These are phyloP conservation scores for Botryotinia narcissicola DNA, from an alignment of 2,329 filamentous ascomycete genomes.

Conservation along the genomic window DNA sequence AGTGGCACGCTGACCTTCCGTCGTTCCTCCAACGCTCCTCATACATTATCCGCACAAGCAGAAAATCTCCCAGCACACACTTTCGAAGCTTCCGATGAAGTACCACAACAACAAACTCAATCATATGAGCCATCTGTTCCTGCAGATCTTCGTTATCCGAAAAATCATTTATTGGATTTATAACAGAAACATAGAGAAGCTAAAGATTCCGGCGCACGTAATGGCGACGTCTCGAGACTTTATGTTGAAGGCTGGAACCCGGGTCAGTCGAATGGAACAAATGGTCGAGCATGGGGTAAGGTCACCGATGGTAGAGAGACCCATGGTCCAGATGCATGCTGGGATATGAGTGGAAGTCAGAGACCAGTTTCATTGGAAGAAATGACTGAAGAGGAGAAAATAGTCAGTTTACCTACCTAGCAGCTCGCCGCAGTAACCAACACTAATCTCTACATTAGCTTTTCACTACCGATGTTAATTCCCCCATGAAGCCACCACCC, in stretches of 20 bases:
- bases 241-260: conserved; percentile 80
- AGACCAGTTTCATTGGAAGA: conserved; percentile 71
- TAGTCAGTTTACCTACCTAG: conserved; percentile 45
- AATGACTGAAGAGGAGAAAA: conserved; percentile 62
- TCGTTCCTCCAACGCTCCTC: conserved; percentile 58
- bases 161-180: conserved; percentile 67
- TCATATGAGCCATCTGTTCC: conserved; percentile 41
- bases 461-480: conserved; percentile 87
- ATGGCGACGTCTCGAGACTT: conserved; percentile 62
- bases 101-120: conserved; percentile 41
- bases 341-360: conserved; percentile 71
- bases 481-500: conserved; percentile 80
- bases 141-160: conserved; percentile 39
- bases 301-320: conserved; percentile 71
- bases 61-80: conserved; percentile 28
- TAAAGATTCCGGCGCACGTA: conserved; percentile 45
- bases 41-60: conserved; percentile 37
- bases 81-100: conserved; percentile 29
- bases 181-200: conserved; percentile 54
- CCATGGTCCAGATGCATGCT: conserved; percentile 87
- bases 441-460: conserved; percentile 51
- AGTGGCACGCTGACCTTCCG: conserved; percentile 57
- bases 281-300: conserved; percentile 70
- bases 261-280: conserved; percentile 62
- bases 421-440: conserved; percentile 12